phyloP scores from a whole-genome alignment of 2,329 filamentous ascomycete species.

The Exserohilum turcica region DNA sequence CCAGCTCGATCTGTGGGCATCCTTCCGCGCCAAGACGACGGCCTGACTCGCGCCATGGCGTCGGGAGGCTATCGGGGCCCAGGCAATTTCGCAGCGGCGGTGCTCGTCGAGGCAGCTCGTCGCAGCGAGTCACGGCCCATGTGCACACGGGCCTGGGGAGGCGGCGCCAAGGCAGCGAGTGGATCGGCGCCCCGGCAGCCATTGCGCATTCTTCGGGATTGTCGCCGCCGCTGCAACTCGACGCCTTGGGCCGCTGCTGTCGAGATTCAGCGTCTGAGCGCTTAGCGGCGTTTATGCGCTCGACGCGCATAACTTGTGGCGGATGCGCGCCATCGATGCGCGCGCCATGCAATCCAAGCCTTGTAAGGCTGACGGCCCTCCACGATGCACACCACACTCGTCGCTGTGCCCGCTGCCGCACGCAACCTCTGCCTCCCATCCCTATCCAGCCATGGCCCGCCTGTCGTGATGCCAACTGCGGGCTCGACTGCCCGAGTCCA shows the following conservation, averaged over 20 bases:
- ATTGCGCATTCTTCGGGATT: neutral
- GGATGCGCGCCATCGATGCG: conserved; percentile 4
- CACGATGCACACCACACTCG: too few species aligned
- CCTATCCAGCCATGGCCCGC: neutral
- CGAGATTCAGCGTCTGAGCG: conserved; percentile 5
- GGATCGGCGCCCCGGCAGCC: conserved; percentile 2
- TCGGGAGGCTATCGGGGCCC: neutral
- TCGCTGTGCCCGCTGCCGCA: neutral
- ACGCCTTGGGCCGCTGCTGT: neutral
- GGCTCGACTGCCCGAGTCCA: neutral
- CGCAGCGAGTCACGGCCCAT: neutral
- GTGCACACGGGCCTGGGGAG: neutral
- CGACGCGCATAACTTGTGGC: conserved; percentile 11
- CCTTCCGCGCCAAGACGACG: neutral
- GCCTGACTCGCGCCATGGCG: neutral
- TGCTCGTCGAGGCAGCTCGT: too few species aligned
- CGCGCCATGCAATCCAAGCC: conserved; percentile 10
- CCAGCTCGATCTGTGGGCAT: neutral
- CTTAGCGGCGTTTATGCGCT: conserved; percentile 9
- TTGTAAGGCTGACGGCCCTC: conserved; percentile 19
- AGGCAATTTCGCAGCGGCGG: conserved; percentile 2
- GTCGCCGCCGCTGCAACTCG: neutral
- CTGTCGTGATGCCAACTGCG: neutral
- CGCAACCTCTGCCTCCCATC: neutral
- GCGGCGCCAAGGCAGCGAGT: neutral